Base-by-base conservation (phyloP, 2,329 filamentous ascomycete species). In the Chrysosporium queenslandicum region DNA sequence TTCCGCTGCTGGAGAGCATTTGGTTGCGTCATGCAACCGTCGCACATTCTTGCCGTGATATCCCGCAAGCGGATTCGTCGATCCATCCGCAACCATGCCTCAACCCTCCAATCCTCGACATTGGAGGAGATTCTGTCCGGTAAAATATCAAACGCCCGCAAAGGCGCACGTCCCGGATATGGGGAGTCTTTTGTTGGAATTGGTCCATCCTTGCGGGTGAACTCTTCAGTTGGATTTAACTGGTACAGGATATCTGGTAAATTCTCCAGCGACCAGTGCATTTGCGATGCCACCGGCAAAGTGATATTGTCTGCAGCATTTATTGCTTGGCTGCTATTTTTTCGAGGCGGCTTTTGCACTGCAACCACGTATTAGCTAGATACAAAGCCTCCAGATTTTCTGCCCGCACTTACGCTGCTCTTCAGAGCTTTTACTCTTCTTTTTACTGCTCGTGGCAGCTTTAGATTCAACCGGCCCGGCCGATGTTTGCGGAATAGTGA, bases 71-170 rank as follows among this genome's bases (percentile, higher is more conserved):
- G 52, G 46, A 66, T 63, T 3, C 63, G 58, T 6, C 55, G 45
- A 49, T 67, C 65, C 1, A 64, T 46, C 2, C 65, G 60, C 51
- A 60, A 55, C 65, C 65, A 68, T 7, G 65, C 60, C 37, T 67
- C 65, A 29, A 63, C 63, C 2, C 64, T 55, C 37, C 61, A 64
- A 32, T 62, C 62, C 49, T 64, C 63, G 12, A 67, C 63, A n/a
- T 61, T 54, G 4, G 59, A 58, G 0, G 62, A 59, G 18, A 67
- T 64, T 4, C 61, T 57, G 42, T 64, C 60, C 1, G 65, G 65
- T 9, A 68, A 55, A 11, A 64, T 55, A 1, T 57, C 53, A 12
- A 66, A 56, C 1, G 53, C 36, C 2, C 57, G 53, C 5, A 67
- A 6, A 0, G 43, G 43, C 1, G 39, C 32, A 1, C 27, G 42